Conservation (phyloP, 306 rosid species). For the Medicago arabica region DNA sequence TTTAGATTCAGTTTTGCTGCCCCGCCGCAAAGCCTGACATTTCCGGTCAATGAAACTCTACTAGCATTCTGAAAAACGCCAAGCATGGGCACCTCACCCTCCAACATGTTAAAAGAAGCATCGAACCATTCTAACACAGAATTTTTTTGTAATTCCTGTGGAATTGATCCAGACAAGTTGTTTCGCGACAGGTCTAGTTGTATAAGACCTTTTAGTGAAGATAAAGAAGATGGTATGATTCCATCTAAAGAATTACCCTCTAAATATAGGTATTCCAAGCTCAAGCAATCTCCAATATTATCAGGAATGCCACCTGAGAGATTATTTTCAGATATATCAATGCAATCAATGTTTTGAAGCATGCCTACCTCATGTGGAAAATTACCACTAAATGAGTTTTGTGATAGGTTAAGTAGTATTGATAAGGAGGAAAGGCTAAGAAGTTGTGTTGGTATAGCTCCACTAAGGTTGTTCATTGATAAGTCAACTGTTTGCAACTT, state of each 20-base stretch:
- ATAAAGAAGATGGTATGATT: not conserved
- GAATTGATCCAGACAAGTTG: not conserved
- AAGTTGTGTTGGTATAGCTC: not conserved
- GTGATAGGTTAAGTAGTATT: not conserved
- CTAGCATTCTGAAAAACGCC: not conserved
- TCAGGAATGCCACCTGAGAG: not conserved
- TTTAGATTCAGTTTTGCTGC: not conserved
- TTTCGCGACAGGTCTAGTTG: not conserved
- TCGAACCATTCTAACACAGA: not conserved
- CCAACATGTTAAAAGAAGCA: not conserved
- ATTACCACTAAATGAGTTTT: not conserved
- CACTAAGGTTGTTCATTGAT: not conserved
- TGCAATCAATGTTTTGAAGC: not conserved
- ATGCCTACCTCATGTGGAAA: not conserved
- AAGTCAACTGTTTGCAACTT: not conserved
- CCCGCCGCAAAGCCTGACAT: not conserved
- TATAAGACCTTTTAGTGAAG: not conserved
- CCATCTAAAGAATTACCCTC: not conserved
- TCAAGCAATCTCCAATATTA: not conserved
- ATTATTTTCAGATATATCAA: not conserved
- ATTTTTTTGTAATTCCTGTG: not conserved
- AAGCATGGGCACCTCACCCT: not conserved
- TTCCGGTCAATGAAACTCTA: not conserved
- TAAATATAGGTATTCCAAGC: not conserved
- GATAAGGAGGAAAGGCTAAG: not conserved